Evolutionary conservation across 1,139 yeast species (phyloP).

Genomic region (Candida neerlandica): DNA sequence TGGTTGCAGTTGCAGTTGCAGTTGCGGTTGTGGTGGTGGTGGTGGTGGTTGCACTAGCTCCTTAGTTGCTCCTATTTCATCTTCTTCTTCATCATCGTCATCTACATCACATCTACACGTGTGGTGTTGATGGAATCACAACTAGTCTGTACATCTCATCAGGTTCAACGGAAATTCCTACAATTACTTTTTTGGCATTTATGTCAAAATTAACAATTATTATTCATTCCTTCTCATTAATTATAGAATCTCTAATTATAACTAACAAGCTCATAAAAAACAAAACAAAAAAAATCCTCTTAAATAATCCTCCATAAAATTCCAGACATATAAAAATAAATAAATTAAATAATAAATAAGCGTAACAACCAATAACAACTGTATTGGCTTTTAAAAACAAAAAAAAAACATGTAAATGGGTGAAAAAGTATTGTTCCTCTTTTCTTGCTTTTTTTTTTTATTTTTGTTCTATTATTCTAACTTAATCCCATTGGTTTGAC

Average conservation of each 20-base stretch:
- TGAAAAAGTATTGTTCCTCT: neutral
- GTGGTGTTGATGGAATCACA: neutral
- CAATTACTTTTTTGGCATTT: neutral
- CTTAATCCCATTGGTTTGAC: slow-evolving; percentile 6
- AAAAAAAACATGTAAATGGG: neutral
- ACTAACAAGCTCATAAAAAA: neutral
- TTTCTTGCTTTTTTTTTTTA: no score
- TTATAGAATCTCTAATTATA: neutral
- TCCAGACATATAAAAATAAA: neutral
- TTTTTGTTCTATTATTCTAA: neutral
- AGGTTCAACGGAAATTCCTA: neutral
- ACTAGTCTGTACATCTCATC: neutral
- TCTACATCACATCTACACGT: neutral
- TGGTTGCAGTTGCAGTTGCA: neutral
- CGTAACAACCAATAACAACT: neutral
- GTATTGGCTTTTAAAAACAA: neutral
- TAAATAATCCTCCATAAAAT: neutral
- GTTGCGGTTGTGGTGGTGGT: neutral
- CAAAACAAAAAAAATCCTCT: neutral
- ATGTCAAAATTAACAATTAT: neutral
- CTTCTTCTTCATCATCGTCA: no score
- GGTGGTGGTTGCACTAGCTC: neutral
- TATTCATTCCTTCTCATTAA: neutral
- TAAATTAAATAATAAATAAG: neutral
- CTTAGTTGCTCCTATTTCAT: no score